Evolutionary conservation across 495 filamentous ascomycete genomes (phyloP).

Genomic region (Podospora australis): DNA sequence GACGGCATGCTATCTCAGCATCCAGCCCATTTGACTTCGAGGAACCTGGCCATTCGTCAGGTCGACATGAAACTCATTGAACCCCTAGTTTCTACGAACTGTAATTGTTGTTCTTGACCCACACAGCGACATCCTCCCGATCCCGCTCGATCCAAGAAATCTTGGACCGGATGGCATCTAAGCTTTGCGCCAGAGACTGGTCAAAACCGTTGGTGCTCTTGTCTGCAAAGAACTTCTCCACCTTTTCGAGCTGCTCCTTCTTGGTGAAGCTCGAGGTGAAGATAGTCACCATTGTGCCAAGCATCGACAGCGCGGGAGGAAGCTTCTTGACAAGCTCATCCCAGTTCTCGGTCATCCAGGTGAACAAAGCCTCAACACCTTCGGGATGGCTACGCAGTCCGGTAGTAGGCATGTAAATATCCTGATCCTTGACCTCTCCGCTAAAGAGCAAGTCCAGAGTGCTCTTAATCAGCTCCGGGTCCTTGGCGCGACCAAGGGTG

Average conservation of each 20-base stretch:
- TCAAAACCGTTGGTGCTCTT: conserved; percentile 74
- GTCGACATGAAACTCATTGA: background rate
- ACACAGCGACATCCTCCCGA: conserved; percentile 46
- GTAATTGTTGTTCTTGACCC: conserved; percentile 39
- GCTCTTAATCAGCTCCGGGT: conserved; percentile 70
- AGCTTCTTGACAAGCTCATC: conserved; percentile 68
- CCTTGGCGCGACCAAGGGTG: conserved; percentile 70
- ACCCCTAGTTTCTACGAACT: conserved; percentile 15
- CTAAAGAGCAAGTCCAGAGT: conserved; percentile 70
- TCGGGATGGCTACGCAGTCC: conserved; percentile 70
- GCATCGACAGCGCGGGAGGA: conserved; percentile 75
- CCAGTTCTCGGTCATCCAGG: conserved; percentile 85
- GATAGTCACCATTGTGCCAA: conserved; percentile 77
- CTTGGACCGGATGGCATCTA: conserved; percentile 56
- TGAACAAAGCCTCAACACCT: conserved; percentile 76
- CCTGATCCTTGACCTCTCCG: conserved; percentile 88
- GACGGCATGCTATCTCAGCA: conserved; percentile 1
- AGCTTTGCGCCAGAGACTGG: conserved; percentile 54
- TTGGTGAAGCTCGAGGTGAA: conserved; percentile 77
- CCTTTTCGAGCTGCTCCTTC: conserved; percentile 63
- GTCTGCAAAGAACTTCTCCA: conserved; percentile 72
- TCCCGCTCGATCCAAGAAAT: conserved; percentile 54
- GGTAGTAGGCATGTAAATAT: conserved; percentile 81
- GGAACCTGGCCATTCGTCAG: conserved; percentile 16
- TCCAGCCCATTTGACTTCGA: background rate